Conservation (phyloP, 345 rosid genomes). For the Hibiscus tridactylites region DNA sequence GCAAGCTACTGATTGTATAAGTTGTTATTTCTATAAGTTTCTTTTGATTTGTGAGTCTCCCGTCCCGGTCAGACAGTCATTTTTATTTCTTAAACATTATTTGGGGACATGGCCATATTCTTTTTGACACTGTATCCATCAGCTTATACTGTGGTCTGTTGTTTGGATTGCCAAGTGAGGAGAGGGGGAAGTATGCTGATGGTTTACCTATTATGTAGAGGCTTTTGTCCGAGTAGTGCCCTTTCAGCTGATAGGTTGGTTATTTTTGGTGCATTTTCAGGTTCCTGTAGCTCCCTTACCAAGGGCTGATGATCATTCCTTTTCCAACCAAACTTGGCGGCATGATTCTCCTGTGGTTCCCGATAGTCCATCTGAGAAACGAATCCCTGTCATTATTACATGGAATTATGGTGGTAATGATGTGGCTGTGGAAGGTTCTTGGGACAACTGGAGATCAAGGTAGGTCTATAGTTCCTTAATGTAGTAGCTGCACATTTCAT, state of each 20-base stretch:
- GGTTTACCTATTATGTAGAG: too few relatives aligned
- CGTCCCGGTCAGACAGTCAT: background rate
- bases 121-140: background rate
- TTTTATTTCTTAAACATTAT: background rate
- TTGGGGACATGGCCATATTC: background rate
- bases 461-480: slow-evolving; percentile 11
- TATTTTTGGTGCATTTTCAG: slow-evolving; percentile 26
- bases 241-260: slow-evolving; percentile 12
- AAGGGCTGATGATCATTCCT: slow-evolving; percentile 34
- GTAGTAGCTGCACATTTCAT: background rate
- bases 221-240: background rate
- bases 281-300: slow-evolving; percentile 60
- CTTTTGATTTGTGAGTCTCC: background rate
- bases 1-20: background rate
- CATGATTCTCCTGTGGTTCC: slow-evolving; percentile 39
- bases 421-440: slow-evolving; percentile 83
- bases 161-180: too few relatives aligned
- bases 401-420: slow-evolving; percentile 90
- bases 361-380: slow-evolving; percentile 41
- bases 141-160: background rate
- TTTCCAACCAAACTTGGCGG: slow-evolving; percentile 37
- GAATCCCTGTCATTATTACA: slow-evolving; percentile 68
- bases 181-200: too few relatives aligned
- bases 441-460: slow-evolving; percentile 92
- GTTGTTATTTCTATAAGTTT: background rate